Percentiles rank a stretch among this genome's conserved stretches.
These are phyloP conservation scores for Cytospora mali DNA, from an alignment of 2,329 filamentous ascomycete species.

Conservation along the genomic window DNA sequence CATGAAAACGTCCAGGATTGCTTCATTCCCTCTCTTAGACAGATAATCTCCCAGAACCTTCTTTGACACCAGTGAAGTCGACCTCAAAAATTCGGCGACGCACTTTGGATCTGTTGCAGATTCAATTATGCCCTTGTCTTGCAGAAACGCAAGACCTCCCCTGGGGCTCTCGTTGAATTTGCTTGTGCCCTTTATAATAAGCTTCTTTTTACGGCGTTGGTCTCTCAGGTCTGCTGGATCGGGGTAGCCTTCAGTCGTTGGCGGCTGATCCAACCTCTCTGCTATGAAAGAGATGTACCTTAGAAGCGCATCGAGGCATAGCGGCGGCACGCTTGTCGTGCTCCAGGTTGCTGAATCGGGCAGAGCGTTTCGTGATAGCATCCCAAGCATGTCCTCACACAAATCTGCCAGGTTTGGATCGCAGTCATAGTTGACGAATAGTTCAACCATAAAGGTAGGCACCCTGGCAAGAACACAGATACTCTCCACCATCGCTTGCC, in stretches of 20 bases:
- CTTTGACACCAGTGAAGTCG: slow-evolving; percentile 87
- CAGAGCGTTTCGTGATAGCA: slow-evolving; percentile 90
- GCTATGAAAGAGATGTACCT: slow-evolving; percentile 91
- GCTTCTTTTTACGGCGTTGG: slow-evolving; percentile 78
- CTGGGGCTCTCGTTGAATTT: slow-evolving; percentile 98
- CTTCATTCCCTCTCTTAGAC: slow-evolving; percentile 86
- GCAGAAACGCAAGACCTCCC: slow-evolving; percentile 81
- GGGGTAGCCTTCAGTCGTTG: slow-evolving; percentile 66
- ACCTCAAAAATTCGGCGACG: slow-evolving; percentile 84
- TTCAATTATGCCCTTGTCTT: slow-evolving; percentile 82
- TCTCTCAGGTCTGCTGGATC: slow-evolving; percentile 66
- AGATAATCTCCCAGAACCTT: slow-evolving; percentile 89
- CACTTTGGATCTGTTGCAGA: slow-evolving; percentile 72
- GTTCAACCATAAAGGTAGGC: slow-evolving; percentile 89
- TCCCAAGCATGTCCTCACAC: slow-evolving; percentile 92
- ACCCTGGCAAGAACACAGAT: slow-evolving; percentile 90
- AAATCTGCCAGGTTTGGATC: slow-evolving; percentile 88
- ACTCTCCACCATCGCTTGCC: slow-evolving; percentile 98
- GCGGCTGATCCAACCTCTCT: slow-evolving; percentile 76
- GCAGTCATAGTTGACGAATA: slow-evolving; percentile 98
- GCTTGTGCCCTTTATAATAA: slow-evolving; percentile 82
- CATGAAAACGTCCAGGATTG: slow-evolving; percentile 82
- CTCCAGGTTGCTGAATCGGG: slow-evolving; percentile 99
- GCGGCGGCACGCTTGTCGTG: slow-evolving; percentile 93
- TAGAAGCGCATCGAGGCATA: slow-evolving; percentile 89